Percentiles rank a stretch among this genome's conserved stretches.
These are phyloP conservation scores for Quercus dentata DNA, from an alignment of 306 rosid species.

Conservation along the genomic window DNA sequence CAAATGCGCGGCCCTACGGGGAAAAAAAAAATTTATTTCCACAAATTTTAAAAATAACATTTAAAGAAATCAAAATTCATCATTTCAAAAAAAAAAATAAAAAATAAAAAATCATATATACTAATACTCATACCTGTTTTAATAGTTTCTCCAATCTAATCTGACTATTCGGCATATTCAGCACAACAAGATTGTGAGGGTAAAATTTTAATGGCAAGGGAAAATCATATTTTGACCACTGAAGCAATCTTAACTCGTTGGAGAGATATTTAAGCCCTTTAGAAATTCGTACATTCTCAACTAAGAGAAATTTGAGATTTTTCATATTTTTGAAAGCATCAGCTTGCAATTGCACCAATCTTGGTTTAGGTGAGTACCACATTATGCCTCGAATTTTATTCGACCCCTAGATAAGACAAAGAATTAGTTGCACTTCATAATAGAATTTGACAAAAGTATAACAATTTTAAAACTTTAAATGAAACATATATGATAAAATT, in stretches of 20 bases:
- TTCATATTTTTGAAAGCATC: conserved; percentile 15
- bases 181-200: too few species aligned
- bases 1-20: not conserved
- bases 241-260: conserved; percentile 4
- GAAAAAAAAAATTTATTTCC: too few species aligned
- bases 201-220: not conserved
- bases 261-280: not conserved
- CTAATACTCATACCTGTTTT: not conserved
- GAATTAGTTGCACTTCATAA: not conserved
- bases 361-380: not conserved
- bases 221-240: conserved; percentile 2
- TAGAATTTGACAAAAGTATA: too few species aligned
- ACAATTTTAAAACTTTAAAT: too few species aligned
- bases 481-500: too few species aligned
- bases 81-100: not conserved
- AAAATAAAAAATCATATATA: not conserved
- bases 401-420: not conserved
- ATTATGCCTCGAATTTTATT: not conserved
- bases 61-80: not conserved
- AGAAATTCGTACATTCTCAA: conserved; percentile 4
- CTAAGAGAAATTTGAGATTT: conserved; percentile 11
- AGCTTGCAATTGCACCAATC: conserved; percentile 4
- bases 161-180: not conserved
- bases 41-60: not conserved
- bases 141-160: not conserved